Evolutionary conservation across 1,139 yeast species (phyloP).

Genomic region (Geotrichum klebahnii): DNA sequence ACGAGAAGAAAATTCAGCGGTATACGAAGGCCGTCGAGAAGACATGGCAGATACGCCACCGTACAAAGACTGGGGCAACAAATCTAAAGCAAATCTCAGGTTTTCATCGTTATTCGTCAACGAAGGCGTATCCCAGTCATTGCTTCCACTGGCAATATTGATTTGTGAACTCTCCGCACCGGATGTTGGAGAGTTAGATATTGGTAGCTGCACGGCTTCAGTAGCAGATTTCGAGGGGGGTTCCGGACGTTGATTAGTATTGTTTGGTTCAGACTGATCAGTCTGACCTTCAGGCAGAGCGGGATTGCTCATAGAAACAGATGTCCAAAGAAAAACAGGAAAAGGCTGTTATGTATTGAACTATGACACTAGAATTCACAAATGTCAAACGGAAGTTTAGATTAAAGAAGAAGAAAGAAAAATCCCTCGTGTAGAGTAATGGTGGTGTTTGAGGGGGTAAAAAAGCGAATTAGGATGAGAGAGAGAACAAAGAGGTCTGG

Average conservation of each 20-base stretch:
- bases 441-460: too few relatives aligned
- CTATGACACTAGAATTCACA: too few relatives aligned
- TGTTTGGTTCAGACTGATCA: neutral
- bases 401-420: too few relatives aligned
- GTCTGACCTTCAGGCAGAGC: neutral
- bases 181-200: neutral
- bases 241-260: neutral
- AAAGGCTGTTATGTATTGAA: neutral
- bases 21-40: constrained; percentile 36
- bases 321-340: neutral
- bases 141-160: constrained; percentile 2
- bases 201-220: neutral
- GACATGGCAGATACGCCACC: constrained; percentile 31
- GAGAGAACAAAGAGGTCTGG: too few relatives aligned
- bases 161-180: neutral
- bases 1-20: constrained; percentile 37
- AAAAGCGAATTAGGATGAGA: too few relatives aligned
- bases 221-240: neutral
- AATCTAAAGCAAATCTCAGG: constrained; percentile 11
- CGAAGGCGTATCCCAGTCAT: neutral
- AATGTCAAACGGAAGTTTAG: too few relatives aligned
- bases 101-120: constrained; percentile 4
- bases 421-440: too few relatives aligned
- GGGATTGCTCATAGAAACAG: neutral
- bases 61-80: constrained; percentile 24